Evolutionary conservation across 1,284 basidiomycete species (phyloP).

Genomic region (Ceratobasidium sp.): DNA sequence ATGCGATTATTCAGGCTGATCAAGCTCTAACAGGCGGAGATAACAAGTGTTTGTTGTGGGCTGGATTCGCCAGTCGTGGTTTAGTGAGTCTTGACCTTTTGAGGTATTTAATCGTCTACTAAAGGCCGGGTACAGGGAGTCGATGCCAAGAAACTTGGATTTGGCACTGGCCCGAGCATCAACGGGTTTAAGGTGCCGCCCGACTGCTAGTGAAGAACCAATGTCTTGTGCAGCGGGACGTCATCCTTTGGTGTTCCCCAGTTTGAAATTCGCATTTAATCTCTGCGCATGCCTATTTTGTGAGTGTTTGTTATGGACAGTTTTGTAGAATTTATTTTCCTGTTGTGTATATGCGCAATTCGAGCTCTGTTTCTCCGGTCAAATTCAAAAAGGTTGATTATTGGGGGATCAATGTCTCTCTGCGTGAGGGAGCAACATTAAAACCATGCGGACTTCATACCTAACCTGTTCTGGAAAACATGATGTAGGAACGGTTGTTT

Average conservation of each 20-base stretch:
- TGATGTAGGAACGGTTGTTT: too few relatives aligned
- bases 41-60: slow-evolving; percentile 92
- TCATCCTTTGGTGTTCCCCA: background rate
- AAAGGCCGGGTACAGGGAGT: background rate
- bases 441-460: too few relatives aligned
- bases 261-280: background rate
- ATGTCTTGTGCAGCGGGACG: background rate
- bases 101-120: background rate
- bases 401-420: too few relatives aligned
- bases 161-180: slow-evolving; percentile 13
- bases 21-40: slow-evolving; percentile 89
- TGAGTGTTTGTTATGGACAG: background rate
- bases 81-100: slow-evolving; percentile 57
- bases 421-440: too few relatives aligned
- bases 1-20: slow-evolving; percentile 94
- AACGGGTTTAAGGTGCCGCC: slow-evolving; percentile 41
- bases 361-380: background rate
- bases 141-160: slow-evolving; percentile 35
- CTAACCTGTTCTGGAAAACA: too few relatives aligned
- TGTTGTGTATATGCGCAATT: background rate
- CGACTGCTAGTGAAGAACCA: slow-evolving; percentile 17
- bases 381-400: too few relatives aligned
- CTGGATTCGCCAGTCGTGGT: slow-evolving; percentile 85
- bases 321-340: background rate
- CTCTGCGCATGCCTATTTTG: background rate